These are phyloP conservation scores for Zymoseptoria ardabiliae DNA, from an alignment of 2,329 filamentous ascomycete genomes.

Conservation along the genomic window DNA sequence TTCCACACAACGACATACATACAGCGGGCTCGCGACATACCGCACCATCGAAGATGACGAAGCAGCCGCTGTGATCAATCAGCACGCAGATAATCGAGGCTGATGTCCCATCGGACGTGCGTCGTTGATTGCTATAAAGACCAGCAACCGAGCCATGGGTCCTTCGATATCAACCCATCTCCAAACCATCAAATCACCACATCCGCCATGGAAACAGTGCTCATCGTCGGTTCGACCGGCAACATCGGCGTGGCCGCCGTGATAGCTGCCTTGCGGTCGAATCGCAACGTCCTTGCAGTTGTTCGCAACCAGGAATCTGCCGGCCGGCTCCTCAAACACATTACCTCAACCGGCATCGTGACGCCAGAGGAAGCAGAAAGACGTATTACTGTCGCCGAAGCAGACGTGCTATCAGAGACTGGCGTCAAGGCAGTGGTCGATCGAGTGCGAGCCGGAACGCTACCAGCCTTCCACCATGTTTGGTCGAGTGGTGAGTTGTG, in stretches of 20 bases:
- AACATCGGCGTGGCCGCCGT: slow-evolving; percentile 33
- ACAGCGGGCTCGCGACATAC: background rate
- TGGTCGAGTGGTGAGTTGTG: slow-evolving; percentile 10
- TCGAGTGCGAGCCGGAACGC: slow-evolving; percentile 26
- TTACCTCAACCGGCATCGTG: slow-evolving; percentile 24
- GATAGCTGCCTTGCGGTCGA: slow-evolving; percentile 24
- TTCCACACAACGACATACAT: no score
- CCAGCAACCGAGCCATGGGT: background rate
- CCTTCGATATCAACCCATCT: background rate
- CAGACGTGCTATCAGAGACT: slow-evolving; percentile 26
- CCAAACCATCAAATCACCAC: background rate
- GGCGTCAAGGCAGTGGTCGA: slow-evolving; percentile 31
- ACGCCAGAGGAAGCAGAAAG: slow-evolving; percentile 15
- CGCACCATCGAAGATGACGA: background rate
- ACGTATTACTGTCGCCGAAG: slow-evolving; percentile 17
- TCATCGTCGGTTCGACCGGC: slow-evolving; percentile 34
- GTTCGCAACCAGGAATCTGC: slow-evolving; percentile 31
- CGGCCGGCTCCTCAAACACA: slow-evolving; percentile 28
- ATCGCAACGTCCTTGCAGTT: slow-evolving; percentile 31
- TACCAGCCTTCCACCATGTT: slow-evolving; percentile 35
- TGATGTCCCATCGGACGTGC: no score
- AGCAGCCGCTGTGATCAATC: background rate
- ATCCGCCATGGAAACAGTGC: slow-evolving; percentile 22
- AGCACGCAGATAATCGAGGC: no score
- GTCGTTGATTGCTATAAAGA: background rate